A percentile compares a stretch with the other conserved stretches of the same genome.
Evolutionary conservation across 2,329 filamentous ascomycete genomes (phyloP).

Genomic region (Aspergillus carbonarius): DNA sequence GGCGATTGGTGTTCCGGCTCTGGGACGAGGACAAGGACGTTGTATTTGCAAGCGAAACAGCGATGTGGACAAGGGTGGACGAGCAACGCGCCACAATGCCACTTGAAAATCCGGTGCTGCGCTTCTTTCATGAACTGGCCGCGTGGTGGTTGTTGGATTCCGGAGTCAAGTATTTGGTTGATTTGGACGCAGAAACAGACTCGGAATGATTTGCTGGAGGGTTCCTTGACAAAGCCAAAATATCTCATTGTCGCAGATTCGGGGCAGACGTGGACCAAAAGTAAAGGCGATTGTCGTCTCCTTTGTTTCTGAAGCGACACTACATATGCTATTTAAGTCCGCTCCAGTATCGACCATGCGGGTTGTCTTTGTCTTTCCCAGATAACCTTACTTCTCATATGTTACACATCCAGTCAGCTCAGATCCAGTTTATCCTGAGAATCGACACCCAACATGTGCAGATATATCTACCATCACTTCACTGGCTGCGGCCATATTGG

Average conservation of each 20-base stretch:
- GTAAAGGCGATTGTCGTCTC: background rate
- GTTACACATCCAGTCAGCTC: background rate
- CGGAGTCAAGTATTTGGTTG: conserved; percentile 31
- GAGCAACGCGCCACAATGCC: conserved; percentile 23
- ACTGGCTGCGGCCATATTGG: conserved; percentile 28
- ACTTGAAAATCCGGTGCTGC: conserved; percentile 28
- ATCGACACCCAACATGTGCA: conserved; percentile 14
- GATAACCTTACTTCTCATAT: too few relatives aligned
- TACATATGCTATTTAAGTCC: too few relatives aligned
- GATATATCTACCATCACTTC: conserved; percentile 27
- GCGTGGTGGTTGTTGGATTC: conserved; percentile 40
- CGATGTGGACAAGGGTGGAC: conserved; percentile 30
- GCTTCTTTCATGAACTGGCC: conserved; percentile 34
- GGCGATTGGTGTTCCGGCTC: conserved; percentile 27
- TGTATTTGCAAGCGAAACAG: conserved; percentile 30
- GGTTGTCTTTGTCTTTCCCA: too few relatives aligned
- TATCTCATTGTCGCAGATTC: too few relatives aligned
- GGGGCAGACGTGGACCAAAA: too few relatives aligned
- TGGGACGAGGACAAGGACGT: conserved; percentile 16
- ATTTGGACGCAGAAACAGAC: conserved; percentile 14
- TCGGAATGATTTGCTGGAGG: too few relatives aligned
- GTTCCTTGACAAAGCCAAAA: background rate
- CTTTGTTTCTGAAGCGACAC: background rate
- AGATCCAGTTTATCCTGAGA: background rate
- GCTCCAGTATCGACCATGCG: too few relatives aligned